These are phyloP conservation scores for Glebionis coronaria DNA, from an alignment of 129 eudicot genomes.

Conservation along the genomic window DNA sequence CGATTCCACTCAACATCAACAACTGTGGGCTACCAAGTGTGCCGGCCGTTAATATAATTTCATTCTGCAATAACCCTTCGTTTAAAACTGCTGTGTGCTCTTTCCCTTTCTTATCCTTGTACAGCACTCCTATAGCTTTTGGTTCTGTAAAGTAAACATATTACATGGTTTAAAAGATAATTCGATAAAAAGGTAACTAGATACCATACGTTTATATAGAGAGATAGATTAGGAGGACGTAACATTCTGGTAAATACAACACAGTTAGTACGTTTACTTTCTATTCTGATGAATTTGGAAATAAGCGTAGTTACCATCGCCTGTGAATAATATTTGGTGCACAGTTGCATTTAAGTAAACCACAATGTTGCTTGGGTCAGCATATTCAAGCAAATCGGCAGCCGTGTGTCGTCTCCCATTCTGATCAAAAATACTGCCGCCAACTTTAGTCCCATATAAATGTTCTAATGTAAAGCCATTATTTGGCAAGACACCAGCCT, in stretches of 20 bases:
- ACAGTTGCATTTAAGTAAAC: slow-evolving; percentile 64
- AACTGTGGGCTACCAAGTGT: slow-evolving; percentile 87
- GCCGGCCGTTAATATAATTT: slow-evolving; percentile 71
- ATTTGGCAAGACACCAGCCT: slow-evolving; percentile 57
- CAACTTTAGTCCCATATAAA: slow-evolving; percentile 66
- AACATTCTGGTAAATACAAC: background rate
- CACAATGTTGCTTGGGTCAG: slow-evolving; percentile 44
- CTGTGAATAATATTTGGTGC: slow-evolving; percentile 48
- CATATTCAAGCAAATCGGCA: slow-evolving; percentile 82
- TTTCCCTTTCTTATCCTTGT: slow-evolving; percentile 43
- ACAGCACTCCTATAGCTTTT: slow-evolving; percentile 61
- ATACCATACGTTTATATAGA: background rate
- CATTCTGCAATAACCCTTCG: slow-evolving; percentile 40
- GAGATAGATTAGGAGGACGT: background rate
- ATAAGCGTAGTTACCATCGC: slow-evolving; percentile 34
- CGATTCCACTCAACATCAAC: slow-evolving; percentile 70
- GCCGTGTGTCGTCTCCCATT: slow-evolving; percentile 73
- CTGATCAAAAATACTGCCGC: slow-evolving; percentile 71
- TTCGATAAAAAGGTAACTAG: too few relatives aligned
- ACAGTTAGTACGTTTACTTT: too few relatives aligned
- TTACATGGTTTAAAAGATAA: too few relatives aligned
- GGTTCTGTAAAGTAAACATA: slow-evolving; percentile 36
- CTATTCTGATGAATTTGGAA: slow-evolving; percentile 1
- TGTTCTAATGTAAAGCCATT: slow-evolving; percentile 69
- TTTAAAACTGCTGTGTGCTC: slow-evolving; percentile 54